These are phyloP conservation scores for Sarocladium brachiariae DNA, from an alignment of 2,329 filamentous ascomycete genomes.

Conservation along the genomic window DNA sequence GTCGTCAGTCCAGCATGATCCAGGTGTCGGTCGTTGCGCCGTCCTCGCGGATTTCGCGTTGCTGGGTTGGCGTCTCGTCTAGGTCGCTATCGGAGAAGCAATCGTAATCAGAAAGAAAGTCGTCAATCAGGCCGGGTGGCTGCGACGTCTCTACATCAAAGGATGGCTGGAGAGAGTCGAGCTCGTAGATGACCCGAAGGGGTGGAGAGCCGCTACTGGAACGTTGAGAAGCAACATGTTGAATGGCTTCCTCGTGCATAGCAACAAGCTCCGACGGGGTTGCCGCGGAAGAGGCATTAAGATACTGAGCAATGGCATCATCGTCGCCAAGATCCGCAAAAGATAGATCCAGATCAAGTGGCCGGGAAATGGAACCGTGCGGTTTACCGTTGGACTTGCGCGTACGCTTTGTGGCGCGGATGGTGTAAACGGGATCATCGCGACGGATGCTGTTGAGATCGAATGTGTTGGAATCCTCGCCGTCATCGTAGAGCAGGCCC, in stretches of 20 bases:
- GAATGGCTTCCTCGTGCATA: slow-evolving; percentile 14
- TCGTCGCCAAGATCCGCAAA: slow-evolving; percentile 36
- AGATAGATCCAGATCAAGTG: slow-evolving; percentile 32
- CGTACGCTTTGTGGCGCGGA: slow-evolving; percentile 27
- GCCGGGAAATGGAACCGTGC: slow-evolving; percentile 15
- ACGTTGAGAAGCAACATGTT: slow-evolving; percentile 11
- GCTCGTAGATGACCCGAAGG: slow-evolving; percentile 34
- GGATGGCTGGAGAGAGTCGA: slow-evolving; percentile 24
- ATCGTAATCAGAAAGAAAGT: slow-evolving; percentile 30
- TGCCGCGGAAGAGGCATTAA: slow-evolving; percentile 18
- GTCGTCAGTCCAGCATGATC: slow-evolving; percentile 38
- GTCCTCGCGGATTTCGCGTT: slow-evolving; percentile 22
- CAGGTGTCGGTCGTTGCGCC: slow-evolving; percentile 28
- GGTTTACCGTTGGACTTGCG: slow-evolving; percentile 14
- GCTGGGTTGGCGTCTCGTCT: slow-evolving; percentile 22
- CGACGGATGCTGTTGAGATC: slow-evolving; percentile 32
- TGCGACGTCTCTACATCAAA: slow-evolving; percentile 29
- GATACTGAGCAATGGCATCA: slow-evolving; percentile 29
- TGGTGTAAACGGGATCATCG: slow-evolving; percentile 30
- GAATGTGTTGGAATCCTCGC: slow-evolving; percentile 24
- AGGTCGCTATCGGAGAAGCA: slow-evolving; percentile 29
- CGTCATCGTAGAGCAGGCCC: slow-evolving; percentile 38
- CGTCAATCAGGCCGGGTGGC: slow-evolving; percentile 26
- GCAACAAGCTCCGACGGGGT: slow-evolving; percentile 2
- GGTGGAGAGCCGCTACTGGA: slow-evolving; percentile 21